Evolutionary conservation across 1,284 basidiomycete species (phyloP), one percentile per base, ranked within the genome.

Genomic region (Peniophora sp.): DNA sequence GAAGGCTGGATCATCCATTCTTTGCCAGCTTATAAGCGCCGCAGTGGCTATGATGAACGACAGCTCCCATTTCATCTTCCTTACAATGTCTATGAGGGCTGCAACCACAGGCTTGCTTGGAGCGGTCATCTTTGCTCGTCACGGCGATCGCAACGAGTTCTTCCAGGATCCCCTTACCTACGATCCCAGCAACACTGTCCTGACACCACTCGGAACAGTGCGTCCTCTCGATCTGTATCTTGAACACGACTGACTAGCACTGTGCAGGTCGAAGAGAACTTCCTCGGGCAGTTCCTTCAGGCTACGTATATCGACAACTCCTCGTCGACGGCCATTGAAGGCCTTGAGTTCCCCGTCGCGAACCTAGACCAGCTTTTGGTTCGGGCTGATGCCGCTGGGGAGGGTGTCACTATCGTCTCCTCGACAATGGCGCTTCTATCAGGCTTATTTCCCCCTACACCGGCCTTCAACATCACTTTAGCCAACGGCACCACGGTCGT

Each of bases 71-170:
- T 41, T n/a, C 5, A 6, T 41, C 19, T 41, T 41, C 19, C 38
- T 8, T 5, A 41, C 44, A 23, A 45, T 45, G 44, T n/a, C 20
- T 16, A 41, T 2, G n/a, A n/a, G n/a, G n/a, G n/a, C n/a, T 16
- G 23, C 20, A 14, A 24, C 23, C 16, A 20, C 23, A 9, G 47
- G 47, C 20, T 44, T 61, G 12, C 53, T 71, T 6, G 73, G 72
- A 6, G 63, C 71, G 17, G 66, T 76, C 38, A 56, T 74, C 48
- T 59, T 75, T 48, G 69, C 70, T 19, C 67, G 74, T 11, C 74
- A 77, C 49, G 74, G 74, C 47, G 74, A 77, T 53, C 64, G 72
- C 14, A 59, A 66, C 47, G 70, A 63, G 17, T 69, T 67, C 58
- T 69, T 66, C 57, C 67, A 68, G 52, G 61, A 63, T 50, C 63